phyloP scores from a whole-genome alignment of 228 moss, liverwort and hornwort genomes.

The Sphagnum magellanicum region DNA sequence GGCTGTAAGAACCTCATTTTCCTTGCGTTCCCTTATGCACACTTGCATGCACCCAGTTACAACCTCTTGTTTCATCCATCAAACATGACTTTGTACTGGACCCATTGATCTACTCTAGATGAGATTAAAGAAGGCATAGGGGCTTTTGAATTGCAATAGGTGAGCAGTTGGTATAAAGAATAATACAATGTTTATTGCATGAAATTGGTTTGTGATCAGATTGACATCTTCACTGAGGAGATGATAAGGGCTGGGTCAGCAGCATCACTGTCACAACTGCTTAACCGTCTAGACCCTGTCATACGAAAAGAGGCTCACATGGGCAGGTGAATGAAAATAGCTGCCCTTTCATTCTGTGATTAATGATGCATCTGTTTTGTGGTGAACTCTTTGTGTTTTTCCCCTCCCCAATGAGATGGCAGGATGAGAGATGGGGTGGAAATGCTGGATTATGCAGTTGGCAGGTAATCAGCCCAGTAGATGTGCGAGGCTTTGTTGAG shows the following conservation, averaged over 20 bases:
- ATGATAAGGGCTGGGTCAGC: constrained; percentile 91
- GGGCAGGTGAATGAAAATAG: constrained; percentile 76
- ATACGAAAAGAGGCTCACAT: constrained; percentile 87
- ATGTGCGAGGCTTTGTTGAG: constrained; percentile 70
- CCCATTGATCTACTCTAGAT: too few species aligned
- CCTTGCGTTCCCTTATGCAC: background rate
- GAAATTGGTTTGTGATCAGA: constrained; percentile 15
- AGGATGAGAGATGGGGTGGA: too few species aligned
- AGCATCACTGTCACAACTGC: constrained; percentile 74
- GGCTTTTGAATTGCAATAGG: too few species aligned
- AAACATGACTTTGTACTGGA: too few species aligned
- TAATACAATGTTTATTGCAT: too few species aligned
- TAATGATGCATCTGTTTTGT: too few species aligned
- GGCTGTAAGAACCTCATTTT: constrained; percentile 51
- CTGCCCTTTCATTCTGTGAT: background rate
- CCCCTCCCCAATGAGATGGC: too few species aligned
- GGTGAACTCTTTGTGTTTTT: too few species aligned
- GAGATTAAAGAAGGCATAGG: too few species aligned
- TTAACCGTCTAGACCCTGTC: constrained; percentile 79
- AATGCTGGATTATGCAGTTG: constrained; percentile 37
- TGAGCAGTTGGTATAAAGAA: too few species aligned
- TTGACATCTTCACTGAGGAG: constrained; percentile 92
- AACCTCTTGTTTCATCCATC: background rate
- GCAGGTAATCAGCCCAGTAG: constrained; percentile 94
- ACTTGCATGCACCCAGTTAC: background rate